A percentile compares a stretch with the other conserved stretches of the same genome.
Conservation (phyloP, 1,284 basidiomycete species). For the Ustilago curta region DNA sequence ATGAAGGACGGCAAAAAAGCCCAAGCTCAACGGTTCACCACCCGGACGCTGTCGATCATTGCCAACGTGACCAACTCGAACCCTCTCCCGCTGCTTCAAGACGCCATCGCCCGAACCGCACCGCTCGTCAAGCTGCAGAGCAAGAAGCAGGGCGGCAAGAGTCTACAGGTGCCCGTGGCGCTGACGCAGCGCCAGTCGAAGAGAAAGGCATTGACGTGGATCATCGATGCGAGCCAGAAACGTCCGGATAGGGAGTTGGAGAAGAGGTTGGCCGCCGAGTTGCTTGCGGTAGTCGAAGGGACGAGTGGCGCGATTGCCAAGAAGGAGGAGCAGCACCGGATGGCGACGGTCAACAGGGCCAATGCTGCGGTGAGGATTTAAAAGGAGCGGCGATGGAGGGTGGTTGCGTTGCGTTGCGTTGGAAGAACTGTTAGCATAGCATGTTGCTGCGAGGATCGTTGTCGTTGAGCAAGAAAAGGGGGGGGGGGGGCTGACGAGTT, state of each 20-base stretch:
- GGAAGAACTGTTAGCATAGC: too few relatives aligned
- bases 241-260: slow-evolving; percentile 68
- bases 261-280: slow-evolving; percentile 69
- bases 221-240: slow-evolving; percentile 70
- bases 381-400: too few relatives aligned
- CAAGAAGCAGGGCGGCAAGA: slow-evolving; percentile 69
- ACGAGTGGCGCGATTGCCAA: slow-evolving; percentile 67
- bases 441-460: too few relatives aligned
- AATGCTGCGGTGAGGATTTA: slow-evolving; percentile 65
- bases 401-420: too few relatives aligned
- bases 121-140: slow-evolving; percentile 69
- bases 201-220: slow-evolving; percentile 69
- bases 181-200: slow-evolving; percentile 66
- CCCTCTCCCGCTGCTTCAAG: slow-evolving; percentile 68
- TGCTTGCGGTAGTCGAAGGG: slow-evolving; percentile 69
- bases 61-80: slow-evolving; percentile 62
- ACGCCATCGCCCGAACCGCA: slow-evolving; percentile 66
- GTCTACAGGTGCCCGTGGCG: slow-evolving; percentile 68
- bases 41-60: slow-evolving; percentile 63
- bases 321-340: slow-evolving; percentile 74
- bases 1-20: slow-evolving; percentile 71
- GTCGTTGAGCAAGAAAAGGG: too few relatives aligned
- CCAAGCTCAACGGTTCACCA: slow-evolving; percentile 64
- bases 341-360: slow-evolving; percentile 83
- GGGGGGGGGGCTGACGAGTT: too few relatives aligned